Evolutionary conservation across 1,139 yeast genomes (phyloP), one percentile per base, ranked within the genome.

Genomic region (Candida tetrigidarum): DNA sequence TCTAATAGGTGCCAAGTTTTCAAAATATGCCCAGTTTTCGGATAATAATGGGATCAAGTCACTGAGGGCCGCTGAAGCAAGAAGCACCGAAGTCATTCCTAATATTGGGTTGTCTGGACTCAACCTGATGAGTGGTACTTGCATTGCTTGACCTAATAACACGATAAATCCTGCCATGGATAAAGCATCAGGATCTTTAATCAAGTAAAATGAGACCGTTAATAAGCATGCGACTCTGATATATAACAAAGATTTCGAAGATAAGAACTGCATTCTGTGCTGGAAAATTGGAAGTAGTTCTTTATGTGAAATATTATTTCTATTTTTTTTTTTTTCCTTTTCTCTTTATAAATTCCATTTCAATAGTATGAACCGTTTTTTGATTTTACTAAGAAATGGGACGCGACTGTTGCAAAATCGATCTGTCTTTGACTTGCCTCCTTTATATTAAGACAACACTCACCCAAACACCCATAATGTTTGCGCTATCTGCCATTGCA

Each of bases 1-100:
- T 57, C 97, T 78, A 9, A 80, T 55, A 7, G 96, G 96, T 3
- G 88, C 84, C 12, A 84, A 62, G 5, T 84, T 71, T 56, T 85
- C 88, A 57, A 89, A 86, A 61, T 79, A 83, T 12, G 64, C 64
- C 22, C 66, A 47, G 51, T 85, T 85, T 33, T 74, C 76, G 25
- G 83, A 85, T 39, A 82, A 45, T 28, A 83, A 60, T 6, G 90
- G 87, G 12, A 83, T 67, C 46, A 84, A 58, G 58, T 86, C 95
- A 22, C 71, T 57, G 4, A 83, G 12, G 0, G 81, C 81, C 36
- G 73, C 53, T 2, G 76, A 52, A 0, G 66, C 63, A 32, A 84
- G 62, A 4, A 80, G 53, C 5, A 82, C 46, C 1, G 82, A 72
- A 30, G 81, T 55, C 3, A 80, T 42, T 2, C 89, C 86, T 47